Evolutionary conservation across 495 filamentous ascomycete species (phyloP).

Genomic region (Collariella sp.): DNA sequence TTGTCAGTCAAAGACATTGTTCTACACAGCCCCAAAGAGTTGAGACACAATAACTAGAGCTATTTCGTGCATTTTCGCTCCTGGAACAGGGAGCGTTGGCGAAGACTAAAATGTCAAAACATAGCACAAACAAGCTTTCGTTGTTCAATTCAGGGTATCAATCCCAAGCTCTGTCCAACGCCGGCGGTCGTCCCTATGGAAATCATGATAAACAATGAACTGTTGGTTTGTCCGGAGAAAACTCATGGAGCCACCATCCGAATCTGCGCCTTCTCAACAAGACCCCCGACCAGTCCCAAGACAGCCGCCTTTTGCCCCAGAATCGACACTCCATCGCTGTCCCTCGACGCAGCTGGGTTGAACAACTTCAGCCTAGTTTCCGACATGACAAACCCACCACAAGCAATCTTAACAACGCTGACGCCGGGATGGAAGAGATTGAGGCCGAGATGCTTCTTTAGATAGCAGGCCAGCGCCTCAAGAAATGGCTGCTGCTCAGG

Average conservation of each 20-base stretch:
- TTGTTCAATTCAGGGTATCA: no score
- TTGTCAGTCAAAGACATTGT: no score
- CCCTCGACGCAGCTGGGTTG: conserved; percentile 1
- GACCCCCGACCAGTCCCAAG: background rate
- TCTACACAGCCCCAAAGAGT: no score
- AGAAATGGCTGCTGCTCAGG: conserved; percentile 30
- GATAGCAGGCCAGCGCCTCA: conserved; percentile 34
- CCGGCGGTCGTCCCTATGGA: background rate
- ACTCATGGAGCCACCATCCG: background rate
- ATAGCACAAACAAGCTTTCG: no score
- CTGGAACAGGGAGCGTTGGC: no score
- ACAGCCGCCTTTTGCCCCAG: background rate
- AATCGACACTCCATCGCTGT: background rate
- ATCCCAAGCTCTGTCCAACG: no score
- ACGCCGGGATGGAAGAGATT: conserved; percentile 40
- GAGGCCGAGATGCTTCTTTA: conserved; percentile 33
- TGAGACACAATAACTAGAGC: no score
- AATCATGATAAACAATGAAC: background rate
- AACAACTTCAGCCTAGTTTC: conserved; percentile 40
- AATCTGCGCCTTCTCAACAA: conserved; percentile 1
- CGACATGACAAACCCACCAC: conserved; percentile 38
- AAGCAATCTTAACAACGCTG: conserved; percentile 35
- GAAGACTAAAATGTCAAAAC: no score
- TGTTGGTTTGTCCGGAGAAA: background rate
- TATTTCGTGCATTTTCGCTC: no score